Evolutionary conservation across 2,329 filamentous ascomycete genomes (phyloP).

Genomic region (Rhynchosporium agropyri): DNA sequence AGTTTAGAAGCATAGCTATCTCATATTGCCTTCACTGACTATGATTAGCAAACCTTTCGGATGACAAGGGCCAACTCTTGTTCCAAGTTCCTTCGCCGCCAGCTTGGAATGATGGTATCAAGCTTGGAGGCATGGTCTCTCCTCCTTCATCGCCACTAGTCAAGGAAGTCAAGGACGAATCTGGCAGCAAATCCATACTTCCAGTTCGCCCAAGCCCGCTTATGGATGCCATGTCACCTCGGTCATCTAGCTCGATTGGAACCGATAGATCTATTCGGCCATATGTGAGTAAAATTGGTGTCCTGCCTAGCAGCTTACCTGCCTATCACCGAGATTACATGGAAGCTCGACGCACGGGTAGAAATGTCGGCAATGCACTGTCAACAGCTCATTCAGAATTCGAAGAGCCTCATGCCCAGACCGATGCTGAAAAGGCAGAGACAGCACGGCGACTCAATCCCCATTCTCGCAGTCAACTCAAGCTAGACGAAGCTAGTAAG

Average conservation of each 20-base stretch:
- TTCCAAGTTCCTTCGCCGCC: constrained; percentile 61
- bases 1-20: constrained; percentile 47
- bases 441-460: constrained; percentile 81
- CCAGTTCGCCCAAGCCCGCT: constrained; percentile 34
- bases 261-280: constrained; percentile 40
- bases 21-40: constrained; percentile 25
- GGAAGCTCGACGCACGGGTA: constrained; percentile 65
- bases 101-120: constrained; percentile 47
- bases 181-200: constrained; percentile 14
- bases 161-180: constrained; percentile 20
- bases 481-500: constrained; percentile 64
- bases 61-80: constrained; percentile 43
- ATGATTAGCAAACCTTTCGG: constrained; percentile 39
- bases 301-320: constrained; percentile 87
- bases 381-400: constrained; percentile 46
- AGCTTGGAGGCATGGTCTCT: constrained; percentile 35
- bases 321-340: constrained; percentile 91
- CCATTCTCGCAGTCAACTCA: constrained; percentile 72
- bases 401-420: constrained; percentile 48
- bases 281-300: constrained; percentile 78
- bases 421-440: constrained; percentile 77
- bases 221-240: constrained; percentile 39
- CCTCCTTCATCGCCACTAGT: constrained; percentile 29
- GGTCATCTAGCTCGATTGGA: constrained; percentile 40
- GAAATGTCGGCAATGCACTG: constrained; percentile 46